Evolutionary conservation across 1,284 basidiomycete genomes (phyloP), one percentile per base, ranked within the genome.

Genomic region (Cryptococcus sp.): DNA sequence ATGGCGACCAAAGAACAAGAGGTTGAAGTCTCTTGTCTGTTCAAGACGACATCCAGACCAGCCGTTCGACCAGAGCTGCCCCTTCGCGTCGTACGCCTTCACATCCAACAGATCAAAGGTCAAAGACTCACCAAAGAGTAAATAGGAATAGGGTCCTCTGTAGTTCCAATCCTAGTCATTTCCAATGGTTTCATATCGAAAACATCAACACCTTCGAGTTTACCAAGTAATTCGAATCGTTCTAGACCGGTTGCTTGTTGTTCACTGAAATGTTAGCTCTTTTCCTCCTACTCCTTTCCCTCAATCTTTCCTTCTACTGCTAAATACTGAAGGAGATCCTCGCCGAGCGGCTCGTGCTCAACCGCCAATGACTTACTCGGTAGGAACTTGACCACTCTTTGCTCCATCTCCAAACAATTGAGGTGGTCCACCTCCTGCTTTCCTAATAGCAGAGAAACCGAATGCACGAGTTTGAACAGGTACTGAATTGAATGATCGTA

Each of bases 221-320:
- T 85, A 69, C 88, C 90, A 55, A 97, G 78, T 48, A 96, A 79
- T 78, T 98, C 90, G 72, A 93, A 85, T 76, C 94, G 89, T 78
- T 97, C 93, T 56, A 97, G 81, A 85, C 94, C 93, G 62, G 94
- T 98, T 25, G 93, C 83, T 78, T 98, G 94, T 64, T 88, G 81
- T 69, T 87, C 81, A 77, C 74, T 76, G 55, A 40, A 25, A 24
- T n/a, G 28, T 36, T 34, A 54, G 53, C 51, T 31, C 11, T 19
- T 28, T 18, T n/a, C n/a, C n/a, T n/a, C n/a, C n/a, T n/a, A n/a
- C n/a, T n/a, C n/a, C n/a, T n/a, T n/a, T n/a, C n/a, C n/a, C 10
- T 14, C 14, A n/a, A 16, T 21, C 41, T 14, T 40, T 39, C 34
- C 18, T 40, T 18, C 42, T 21, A 44, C 42, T 19, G 43, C n/a